Evolutionary conservation across 192 early-diverging fungal species (phyloP).

Genomic region (Gamsiella multidivaricata): DNA sequence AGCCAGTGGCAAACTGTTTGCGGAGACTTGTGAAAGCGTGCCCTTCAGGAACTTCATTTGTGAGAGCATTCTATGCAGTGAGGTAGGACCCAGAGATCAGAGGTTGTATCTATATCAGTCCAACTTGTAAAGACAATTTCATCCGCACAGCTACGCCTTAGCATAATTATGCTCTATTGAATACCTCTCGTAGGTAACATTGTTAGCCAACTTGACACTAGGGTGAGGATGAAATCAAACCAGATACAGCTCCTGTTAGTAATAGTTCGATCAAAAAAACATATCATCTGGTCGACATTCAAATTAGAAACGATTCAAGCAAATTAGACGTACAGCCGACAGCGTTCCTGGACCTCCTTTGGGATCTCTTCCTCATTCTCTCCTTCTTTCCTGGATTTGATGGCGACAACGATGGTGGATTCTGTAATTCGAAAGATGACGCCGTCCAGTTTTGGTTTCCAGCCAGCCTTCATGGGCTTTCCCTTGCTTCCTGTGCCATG

Average conservation of each 20-base stretch:
- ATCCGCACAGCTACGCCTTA: neutral
- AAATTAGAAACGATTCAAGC: constrained; percentile 3
- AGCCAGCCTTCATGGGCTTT: constrained; percentile 55
- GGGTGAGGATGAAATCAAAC: constrained; percentile 10
- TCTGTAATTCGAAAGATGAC: constrained; percentile 70
- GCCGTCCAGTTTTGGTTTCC: constrained; percentile 55
- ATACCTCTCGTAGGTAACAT: constrained; percentile 63
- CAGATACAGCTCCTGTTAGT: constrained; percentile 7
- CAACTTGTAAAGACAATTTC: too few relatives aligned
- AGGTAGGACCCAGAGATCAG: too few relatives aligned
- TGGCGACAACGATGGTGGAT: constrained; percentile 68
- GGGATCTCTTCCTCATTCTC: constrained; percentile 67
- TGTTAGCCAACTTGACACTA: constrained; percentile 60
- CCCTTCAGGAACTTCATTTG: constrained; percentile 58
- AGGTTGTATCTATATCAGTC: too few relatives aligned
- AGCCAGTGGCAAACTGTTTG: constrained; percentile 18
- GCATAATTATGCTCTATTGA: neutral
- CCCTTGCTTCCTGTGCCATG: constrained; percentile 54
- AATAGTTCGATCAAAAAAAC: neutral
- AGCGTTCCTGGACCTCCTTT: constrained; percentile 69
- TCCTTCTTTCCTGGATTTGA: constrained; percentile 57
- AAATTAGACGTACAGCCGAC: constrained; percentile 67
- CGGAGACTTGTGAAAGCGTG: constrained; percentile 42
- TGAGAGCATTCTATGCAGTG: constrained; percentile 43
- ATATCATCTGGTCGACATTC: neutral